Evolutionary conservation across 176 grass and related monocot genomes (phyloP), one percentile per base, ranked within the genome.

Genomic region (Cenchrus fungigraminus): DNA sequence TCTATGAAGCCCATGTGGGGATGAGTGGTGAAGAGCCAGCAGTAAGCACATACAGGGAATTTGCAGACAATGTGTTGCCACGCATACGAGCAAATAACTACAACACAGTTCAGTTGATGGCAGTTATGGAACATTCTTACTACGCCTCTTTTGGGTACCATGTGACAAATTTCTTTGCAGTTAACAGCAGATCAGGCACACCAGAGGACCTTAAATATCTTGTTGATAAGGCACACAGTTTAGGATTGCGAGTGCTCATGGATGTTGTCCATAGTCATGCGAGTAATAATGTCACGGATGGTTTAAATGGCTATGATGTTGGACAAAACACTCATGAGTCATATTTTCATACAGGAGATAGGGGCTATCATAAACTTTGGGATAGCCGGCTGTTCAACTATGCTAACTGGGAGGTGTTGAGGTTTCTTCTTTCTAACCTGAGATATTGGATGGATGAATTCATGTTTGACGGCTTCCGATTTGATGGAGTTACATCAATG

Each of bases 81-180:
- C 93, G 84, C 73, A 94, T 98, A 85, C 79, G 78, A 69, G 85
- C 85, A 71, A 98, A 98, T 79, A 98, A 98, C 57, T 98, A 98
- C 78, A 98, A 95, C 83, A 95, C 93, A 57, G 79, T 98, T 77
- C 96, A 95, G 85, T 71, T 98, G 80, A 98, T 98, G 96, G 96
- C 93, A 20, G 74, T 98, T 43, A 94, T 94, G 96, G 96, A 98
- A 71, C 96, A 98, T 81, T 98, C 96, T 40, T 98, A 98, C 82
- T 98, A 98, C 92, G 96, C 91, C 83, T 98, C 93, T 77, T 98
- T 95, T 79, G 96, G 96, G 32, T 98, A 98, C 87, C 96, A 98
- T 71, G 96, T 98, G 54, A 98, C 96, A 14, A 98, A 98, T 85
- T 98, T 95, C 87, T 98, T 98, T 40, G 96, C 96, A 67, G 87